A percentile compares a stretch with the other conserved stretches of the same genome.
Evolutionary conservation across 345 rosid species (phyloP).

Genomic region (Euphorbia lathyris): DNA sequence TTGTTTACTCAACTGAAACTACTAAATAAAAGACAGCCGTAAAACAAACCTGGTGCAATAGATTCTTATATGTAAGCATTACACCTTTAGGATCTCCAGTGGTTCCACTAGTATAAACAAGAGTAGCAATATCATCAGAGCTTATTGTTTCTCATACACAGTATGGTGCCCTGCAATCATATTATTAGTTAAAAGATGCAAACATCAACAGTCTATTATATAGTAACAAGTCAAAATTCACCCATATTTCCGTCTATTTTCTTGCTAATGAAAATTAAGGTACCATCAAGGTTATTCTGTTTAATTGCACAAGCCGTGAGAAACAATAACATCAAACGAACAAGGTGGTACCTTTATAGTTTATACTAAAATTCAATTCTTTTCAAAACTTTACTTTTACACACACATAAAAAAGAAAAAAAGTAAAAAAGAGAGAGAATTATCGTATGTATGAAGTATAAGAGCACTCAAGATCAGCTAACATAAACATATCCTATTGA

Average conservation of each 20-base stretch:
- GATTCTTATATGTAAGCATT: slow-evolving; percentile 89
- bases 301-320: neutral
- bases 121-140: slow-evolving; percentile 74
- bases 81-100: slow-evolving; percentile 97
- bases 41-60: slow-evolving; percentile 79
- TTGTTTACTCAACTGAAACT: neutral
- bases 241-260: neutral
- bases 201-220: neutral
- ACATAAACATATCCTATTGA: neutral
- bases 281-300: neutral
- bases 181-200: slow-evolving; percentile 8
- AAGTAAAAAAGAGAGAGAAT: no score
- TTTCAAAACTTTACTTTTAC: neutral
- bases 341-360: neutral
- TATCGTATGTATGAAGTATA: neutral
- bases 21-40: neutral
- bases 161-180: slow-evolving; percentile 52
- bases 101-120: slow-evolving; percentile 93
- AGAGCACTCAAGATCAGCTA: neutral
- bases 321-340: neutral
- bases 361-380: neutral
- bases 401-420: no score
- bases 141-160: slow-evolving; percentile 47
- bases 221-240: neutral
- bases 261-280: neutral